Evolutionary conservation across 2,329 filamentous ascomycete genomes (phyloP), one percentile per base, ranked within the genome.

Genomic region (Penicillium psychrosexuale): DNA sequence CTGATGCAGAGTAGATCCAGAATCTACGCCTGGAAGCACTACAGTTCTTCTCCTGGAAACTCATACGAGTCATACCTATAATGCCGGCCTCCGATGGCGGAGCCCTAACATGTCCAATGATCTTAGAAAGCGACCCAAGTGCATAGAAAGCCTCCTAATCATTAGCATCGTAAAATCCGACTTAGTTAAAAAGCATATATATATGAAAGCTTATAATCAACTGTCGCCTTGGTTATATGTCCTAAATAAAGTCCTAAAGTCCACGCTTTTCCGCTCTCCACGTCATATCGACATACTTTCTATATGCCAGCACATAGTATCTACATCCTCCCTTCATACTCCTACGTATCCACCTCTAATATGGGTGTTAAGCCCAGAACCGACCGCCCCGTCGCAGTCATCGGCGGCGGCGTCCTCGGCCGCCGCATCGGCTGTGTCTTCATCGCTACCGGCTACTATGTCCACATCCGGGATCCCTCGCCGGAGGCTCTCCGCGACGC

Each of bases 351-450:
- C 8, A 27, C 22, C 8, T 30, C 3, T 28, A 49, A 19, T 19
- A 52, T 52, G 50, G 34, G 43, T n/a, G 36, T 47, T 6, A 52
- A 22, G 24, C 50, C 50, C 28, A 38, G 50, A 52, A 52, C 43
- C 2, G 50, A 52, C 31, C 72, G 73, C 1, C 70, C 72, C 13
- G 66, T 75, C 1, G 64, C 70, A 12, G 57, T 77, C 24, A 60
- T 76, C 47, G 75, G 75, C n/a, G 69, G 67, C 0, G 74, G 74
- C 6, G 67, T 72, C 49, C 66, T 75, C 6, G 74, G 74, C 43
- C 68, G 72, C 3, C 71, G 74, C 3, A 68, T 76, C 3, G 72
- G 64, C 22, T 61, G 70, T 1, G 57, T 60, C 34, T 65, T 66
- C 51, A 56, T 65, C 11, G 59, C 67, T 22, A 62, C 60, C 12